Evolutionary conservation across 768 basidiomycete species (phyloP), one percentile per base, ranked within the genome.

Genomic region (Lentinula edodes): DNA sequence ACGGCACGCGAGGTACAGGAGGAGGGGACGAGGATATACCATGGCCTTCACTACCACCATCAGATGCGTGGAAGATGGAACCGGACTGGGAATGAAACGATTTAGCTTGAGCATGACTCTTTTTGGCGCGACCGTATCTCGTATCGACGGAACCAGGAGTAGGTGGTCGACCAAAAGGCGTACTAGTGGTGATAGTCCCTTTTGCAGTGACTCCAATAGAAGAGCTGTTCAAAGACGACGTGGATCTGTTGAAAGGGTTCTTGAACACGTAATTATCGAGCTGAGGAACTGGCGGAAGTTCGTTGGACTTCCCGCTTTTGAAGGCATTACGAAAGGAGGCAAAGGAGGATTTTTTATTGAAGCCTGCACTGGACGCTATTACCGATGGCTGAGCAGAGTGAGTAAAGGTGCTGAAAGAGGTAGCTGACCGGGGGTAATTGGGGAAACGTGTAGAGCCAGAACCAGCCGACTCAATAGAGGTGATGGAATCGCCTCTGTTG

Each of bases 311-410:
- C 60, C 80, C 79, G 50, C 82, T 83, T 72, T 90, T 93, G 80
- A 94, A 93, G 3, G 91, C 91, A 69, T 92, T 92, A 43, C 90
- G 86, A 62, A 94, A 85, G 15, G 90, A 93, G 2, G 91, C 91
- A 62, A 94, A 93, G 0, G 91, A 93, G 2, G 89, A 72, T 67
- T 94, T 94, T 76, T 91, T 91, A 46, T 84, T 76, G 68, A 91
- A 89, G 0, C 84, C 78, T n/a, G 84, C 72, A 43, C 74, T 73
- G 28, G 83, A 78, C 0, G 81, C 81, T 34, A 83, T 81, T 45
- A 91, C 79, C 5, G 90, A 92, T 3, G 89, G 84, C 65, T 89
- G 86, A 5, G 91, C 76, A 16, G 86, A 83, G 71, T 92, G 90
- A 3, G 81, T 84, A 15, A 56, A 56, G 41, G 55, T 42, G 55